Percentiles rank a stretch among this genome's conserved stretches.
These are phyloP conservation scores for Neopestalotiopsis rosae DNA, from an alignment of 2,329 filamentous ascomycete genomes.

Conservation along the genomic window DNA sequence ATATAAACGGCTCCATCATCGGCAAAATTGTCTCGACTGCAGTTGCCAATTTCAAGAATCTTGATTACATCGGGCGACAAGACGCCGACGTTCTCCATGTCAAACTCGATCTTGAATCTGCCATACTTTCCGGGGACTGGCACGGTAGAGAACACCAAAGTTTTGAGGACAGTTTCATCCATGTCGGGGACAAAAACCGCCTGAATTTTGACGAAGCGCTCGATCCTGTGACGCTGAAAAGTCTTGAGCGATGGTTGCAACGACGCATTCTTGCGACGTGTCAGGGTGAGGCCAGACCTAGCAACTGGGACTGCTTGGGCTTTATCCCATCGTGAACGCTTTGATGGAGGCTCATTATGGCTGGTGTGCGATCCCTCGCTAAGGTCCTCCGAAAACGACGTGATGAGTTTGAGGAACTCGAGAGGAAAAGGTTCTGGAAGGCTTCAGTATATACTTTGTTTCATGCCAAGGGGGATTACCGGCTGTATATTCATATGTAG, in stretches of 20 bases:
- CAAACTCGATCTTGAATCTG: neutral
- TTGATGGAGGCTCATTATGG: constrained; percentile 23
- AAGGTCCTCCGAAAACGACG: neutral
- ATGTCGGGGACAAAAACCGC: neutral
- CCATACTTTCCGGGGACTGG: neutral
- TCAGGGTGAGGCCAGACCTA: neutral
- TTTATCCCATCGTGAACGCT: constrained; percentile 27
- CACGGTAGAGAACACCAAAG: neutral
- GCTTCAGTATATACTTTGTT: neutral
- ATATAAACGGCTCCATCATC: constrained; percentile 40
- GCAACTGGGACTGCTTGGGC: constrained; percentile 7
- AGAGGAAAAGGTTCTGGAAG: constrained; percentile 24
- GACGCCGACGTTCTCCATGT: neutral
- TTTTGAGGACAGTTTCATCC: neutral
- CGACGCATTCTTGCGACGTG: constrained; percentile 2
- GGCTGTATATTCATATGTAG: neutral
- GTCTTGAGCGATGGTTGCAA: neutral
- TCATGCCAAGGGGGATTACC: neutral
- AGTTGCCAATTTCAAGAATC: constrained; percentile 16
- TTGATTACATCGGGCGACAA: constrained; percentile 3
- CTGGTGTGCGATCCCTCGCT: neutral
- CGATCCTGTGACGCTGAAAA: neutral
- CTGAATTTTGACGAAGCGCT: constrained; percentile 5
- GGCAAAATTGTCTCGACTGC: constrained; percentile 8
- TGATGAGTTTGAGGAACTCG: constrained; percentile 23